These are phyloP conservation scores for Gnomoniopsis sp. DNA, from an alignment of 2,329 filamentous ascomycete species.

Conservation along the genomic window DNA sequence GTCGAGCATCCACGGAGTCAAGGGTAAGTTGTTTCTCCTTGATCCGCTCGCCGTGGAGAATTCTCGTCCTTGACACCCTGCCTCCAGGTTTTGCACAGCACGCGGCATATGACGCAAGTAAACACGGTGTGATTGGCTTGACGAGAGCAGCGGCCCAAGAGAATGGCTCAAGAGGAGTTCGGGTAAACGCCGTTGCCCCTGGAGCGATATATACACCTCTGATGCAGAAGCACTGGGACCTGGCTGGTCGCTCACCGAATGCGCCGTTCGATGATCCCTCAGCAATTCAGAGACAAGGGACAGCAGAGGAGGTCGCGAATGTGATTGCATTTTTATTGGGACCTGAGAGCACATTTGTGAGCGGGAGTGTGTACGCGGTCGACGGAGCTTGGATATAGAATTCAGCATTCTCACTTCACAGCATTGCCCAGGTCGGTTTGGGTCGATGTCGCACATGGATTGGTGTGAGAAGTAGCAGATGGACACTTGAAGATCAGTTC, in stretches of 20 bases:
- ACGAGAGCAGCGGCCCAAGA: constrained; percentile 34
- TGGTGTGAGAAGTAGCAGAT: neutral
- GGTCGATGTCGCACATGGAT: neutral
- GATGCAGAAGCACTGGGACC: constrained; percentile 41
- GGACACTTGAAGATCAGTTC: neutral
- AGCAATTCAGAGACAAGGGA: constrained; percentile 41
- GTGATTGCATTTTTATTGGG: constrained; percentile 46
- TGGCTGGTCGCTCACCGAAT: constrained; percentile 30
- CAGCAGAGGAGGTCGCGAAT: constrained; percentile 42
- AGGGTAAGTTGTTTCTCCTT: constrained; percentile 22
- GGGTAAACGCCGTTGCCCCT: constrained; percentile 45
- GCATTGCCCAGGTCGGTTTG: neutral
- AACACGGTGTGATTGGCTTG: constrained; percentile 36
- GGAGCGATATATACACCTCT: constrained; percentile 48
- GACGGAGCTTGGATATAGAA: constrained; percentile 38
- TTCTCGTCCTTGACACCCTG: neutral
- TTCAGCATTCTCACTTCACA: neutral
- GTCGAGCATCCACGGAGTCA: constrained; percentile 47
- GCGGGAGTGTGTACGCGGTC: constrained; percentile 42
- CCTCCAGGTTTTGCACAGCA: constrained; percentile 35
- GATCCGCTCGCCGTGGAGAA: neutral
- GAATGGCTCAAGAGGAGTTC: constrained; percentile 39
- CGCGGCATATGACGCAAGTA: constrained; percentile 35
- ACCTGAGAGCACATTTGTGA: constrained; percentile 43
- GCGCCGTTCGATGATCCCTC: constrained; percentile 40